Base-by-base conservation (phyloP, 257 asterid species). In the Plantago ovata region DNA sequence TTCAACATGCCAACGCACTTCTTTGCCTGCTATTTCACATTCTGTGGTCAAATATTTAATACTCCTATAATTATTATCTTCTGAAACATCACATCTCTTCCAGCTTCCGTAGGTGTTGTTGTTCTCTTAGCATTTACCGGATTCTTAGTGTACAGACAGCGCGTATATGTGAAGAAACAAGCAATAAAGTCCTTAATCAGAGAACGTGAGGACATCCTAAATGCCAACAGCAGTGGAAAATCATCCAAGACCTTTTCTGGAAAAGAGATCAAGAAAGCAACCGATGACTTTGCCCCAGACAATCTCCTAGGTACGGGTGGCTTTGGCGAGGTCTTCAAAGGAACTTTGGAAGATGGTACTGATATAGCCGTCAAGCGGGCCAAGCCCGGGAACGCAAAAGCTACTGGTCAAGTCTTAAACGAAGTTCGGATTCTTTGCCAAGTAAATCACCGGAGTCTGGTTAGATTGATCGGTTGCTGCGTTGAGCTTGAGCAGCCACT, bases 241-340 rank as follows among this genome's bases (percentile, higher is more conserved):
- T 74, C 86, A 9, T 79, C 93, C 11, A 81, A 72, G 51, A 54
- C 74, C 12, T 84, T 78, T 62, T 56, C 82, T 0, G 88, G 88
- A 1, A 84, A 70, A 65, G 93, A 81, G 24, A 69, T 81, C 15
- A 78, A 62, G 72, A 84, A 79, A 66, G 78, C 89, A 49, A 81
- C 83, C 55, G 38, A 56, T 14, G 83, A 81, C 54, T 84, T 84
- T 53, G 28, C 64, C 62, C 56, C 36, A 4, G 89, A 81, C 10
- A 77, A 74, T 19, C 67, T 81, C 7, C 82, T 84, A 4, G 89
- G 89, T 12, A 54, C 69, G 0, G 89, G 88, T 14, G 93, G 86
- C 54, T 84, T 84, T n/a, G 88, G 88, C 0, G 86, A 84, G 65
- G 93, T 84, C 28, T 84, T 76, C 55, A 81, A 70, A 68, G 93